Evolutionary conservation across 73 alveolate species (phyloP), one percentile per base, ranked within the genome.

Genomic region (Urostyla sp.): DNA sequence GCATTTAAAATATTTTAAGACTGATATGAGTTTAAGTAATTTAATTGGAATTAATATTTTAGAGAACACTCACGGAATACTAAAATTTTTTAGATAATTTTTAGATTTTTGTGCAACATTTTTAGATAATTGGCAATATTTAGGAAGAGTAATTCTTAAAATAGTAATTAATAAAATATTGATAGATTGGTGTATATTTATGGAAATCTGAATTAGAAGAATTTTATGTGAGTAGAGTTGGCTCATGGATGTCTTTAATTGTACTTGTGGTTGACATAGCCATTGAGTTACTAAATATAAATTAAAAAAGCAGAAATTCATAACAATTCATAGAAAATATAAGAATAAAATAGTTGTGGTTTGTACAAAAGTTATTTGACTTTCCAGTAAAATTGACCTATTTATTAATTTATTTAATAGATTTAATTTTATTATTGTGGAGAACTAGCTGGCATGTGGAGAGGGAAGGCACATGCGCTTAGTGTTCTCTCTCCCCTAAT

Each of bases 391-490:
- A 48, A 11, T 23, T 59, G 15, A 30, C 15, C 10, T 18, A 18
- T 3, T 11, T 30, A 59, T 32, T 31, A 36, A 4, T 11, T 15
- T 20, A 15, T 35, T 27, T 4, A 27, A 7, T 59, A 59, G 76
- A 59, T 59, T 32, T 40, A 59, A 59, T n/a, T 59, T 7, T 59
- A n/a, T 10, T 59, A 59, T 32, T n/a, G n/a, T n/a, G 30, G 57
- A 8, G 76, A 59, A 59, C 26, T 59, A 2, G 16, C 76, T 18
- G 37, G 30, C 8, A 26, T 59, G 40, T 13, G 23, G 8, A 59
- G 27, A 36, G 76, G 76, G 7, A 35, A 59, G 30, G 76, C 76
- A 4, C 76, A 59, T 59, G 76, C 57, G 15, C 56, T 59, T 31
- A 59, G 76, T 34, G 1, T 59, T 4, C 18, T 59, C 13, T 59